These are phyloP conservation scores for Colletotrichum truncatum DNA, from an alignment of 2,329 filamentous ascomycete genomes.

Conservation along the genomic window DNA sequence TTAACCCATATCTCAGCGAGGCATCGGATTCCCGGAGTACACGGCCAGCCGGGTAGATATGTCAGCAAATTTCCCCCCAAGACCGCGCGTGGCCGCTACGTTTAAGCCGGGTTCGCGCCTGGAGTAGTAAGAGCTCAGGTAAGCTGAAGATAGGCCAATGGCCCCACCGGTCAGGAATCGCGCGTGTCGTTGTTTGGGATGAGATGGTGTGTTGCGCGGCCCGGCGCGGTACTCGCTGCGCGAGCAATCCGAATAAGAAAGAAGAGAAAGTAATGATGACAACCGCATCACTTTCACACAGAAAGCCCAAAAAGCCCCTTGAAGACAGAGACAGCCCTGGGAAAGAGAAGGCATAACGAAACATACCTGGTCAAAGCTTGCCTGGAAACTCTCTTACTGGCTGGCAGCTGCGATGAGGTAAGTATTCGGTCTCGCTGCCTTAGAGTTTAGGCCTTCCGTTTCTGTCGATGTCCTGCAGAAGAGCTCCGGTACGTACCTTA, in stretches of 20 bases:
- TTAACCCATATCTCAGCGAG: conserved; percentile 19
- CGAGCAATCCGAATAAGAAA: neutral
- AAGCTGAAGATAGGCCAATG: neutral
- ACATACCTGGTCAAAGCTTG: conserved; percentile 1
- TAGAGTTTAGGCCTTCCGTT: neutral
- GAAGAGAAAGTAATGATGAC: neutral
- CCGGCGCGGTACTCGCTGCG: conserved; percentile 10
- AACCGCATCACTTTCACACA: too few relatives aligned
- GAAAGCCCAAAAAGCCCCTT: too few relatives aligned
- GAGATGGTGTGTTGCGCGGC: conserved; percentile 7
- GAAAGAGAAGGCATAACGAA: neutral
- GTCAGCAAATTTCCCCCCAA: neutral
- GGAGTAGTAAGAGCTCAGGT: neutral
- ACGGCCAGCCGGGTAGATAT: neutral
- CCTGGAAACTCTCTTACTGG: too few relatives aligned
- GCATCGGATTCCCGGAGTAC: neutral
- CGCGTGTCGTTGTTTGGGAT: conserved; percentile 4
- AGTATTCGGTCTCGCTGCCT: neutral
- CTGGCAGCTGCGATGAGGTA: neutral
- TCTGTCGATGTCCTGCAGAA: neutral
- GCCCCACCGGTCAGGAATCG: neutral
- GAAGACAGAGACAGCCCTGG: too few relatives aligned
- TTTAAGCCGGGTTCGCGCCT: too few relatives aligned
- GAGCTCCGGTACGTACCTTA: neutral
- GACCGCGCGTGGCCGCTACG: neutral